These are phyloP conservation scores for Citrus maxima DNA, from an alignment of 345 rosid genomes.

Conservation along the genomic window DNA sequence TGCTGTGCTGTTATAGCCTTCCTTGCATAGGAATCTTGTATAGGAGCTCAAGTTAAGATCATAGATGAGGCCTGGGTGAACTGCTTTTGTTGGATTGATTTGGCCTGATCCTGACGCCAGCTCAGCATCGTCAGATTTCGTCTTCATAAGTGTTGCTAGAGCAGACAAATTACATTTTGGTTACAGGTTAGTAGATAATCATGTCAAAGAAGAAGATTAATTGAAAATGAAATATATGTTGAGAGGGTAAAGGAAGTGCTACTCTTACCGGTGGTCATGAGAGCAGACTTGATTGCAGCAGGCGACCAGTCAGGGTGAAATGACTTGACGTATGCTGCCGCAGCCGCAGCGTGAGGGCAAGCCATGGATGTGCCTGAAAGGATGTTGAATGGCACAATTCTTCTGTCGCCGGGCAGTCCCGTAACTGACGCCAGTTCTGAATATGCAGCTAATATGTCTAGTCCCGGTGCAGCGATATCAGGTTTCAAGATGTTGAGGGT, in stretches of 20 bases:
- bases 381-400: slow-evolving; percentile 43
- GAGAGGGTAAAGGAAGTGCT: neutral
- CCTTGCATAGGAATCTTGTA: slow-evolving; percentile 65
- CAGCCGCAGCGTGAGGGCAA: slow-evolving; percentile 77
- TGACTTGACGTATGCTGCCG: slow-evolving; percentile 81
- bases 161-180: neutral
- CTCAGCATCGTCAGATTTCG: slow-evolving; percentile 38
- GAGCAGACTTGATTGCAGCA: slow-evolving; percentile 75
- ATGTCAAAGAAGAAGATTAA: neutral
- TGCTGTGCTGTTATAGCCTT: slow-evolving; percentile 61
- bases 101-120: slow-evolving; percentile 79
- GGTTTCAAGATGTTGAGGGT: slow-evolving; percentile 81
- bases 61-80: slow-evolving; percentile 70
- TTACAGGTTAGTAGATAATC: neutral
- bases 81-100: slow-evolving; percentile 63
- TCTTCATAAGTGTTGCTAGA: slow-evolving; percentile 67
- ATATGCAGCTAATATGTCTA: slow-evolving; percentile 74
- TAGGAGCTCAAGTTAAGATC: slow-evolving; percentile 51
- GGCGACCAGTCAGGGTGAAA: slow-evolving; percentile 89
- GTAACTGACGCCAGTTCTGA: slow-evolving; percentile 45
- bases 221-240: neutral
- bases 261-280: slow-evolving; percentile 66
- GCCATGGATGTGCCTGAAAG: slow-evolving; percentile 92
- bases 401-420: slow-evolving; percentile 35
- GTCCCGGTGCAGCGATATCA: slow-evolving; percentile 83